phyloP scores from a whole-genome alignment of 768 basidiomycete species.

The Pluteus cervinus region DNA sequence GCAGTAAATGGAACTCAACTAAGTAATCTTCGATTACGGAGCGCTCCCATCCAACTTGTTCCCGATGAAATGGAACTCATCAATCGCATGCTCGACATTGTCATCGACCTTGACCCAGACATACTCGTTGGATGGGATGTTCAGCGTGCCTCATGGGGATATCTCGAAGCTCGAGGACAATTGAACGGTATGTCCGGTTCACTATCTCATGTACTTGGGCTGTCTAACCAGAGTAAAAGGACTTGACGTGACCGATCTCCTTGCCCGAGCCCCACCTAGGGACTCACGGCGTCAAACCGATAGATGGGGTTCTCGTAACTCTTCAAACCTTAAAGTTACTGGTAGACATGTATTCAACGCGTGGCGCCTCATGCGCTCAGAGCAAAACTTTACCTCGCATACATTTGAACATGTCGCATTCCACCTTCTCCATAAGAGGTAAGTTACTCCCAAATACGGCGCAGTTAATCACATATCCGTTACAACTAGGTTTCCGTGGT shows the following conservation, averaged over 20 bases:
- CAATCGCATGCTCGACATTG: constrained; percentile 68
- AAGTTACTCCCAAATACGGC: constrained; percentile 6
- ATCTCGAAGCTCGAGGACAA: constrained; percentile 62
- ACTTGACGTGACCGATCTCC: constrained; percentile 62
- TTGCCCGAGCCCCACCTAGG: constrained; percentile 67
- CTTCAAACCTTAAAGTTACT: constrained; percentile 75
- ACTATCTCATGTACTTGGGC: constrained; percentile 3
- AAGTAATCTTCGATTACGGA: constrained; percentile 40
- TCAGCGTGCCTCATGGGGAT: constrained; percentile 87
- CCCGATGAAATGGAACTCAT: constrained; percentile 74
- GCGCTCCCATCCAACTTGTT: constrained; percentile 45
- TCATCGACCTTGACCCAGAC: constrained; percentile 82
- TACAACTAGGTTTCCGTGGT: constrained; percentile 63
- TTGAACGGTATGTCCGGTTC: constrained; percentile 41
- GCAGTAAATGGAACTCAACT: too few relatives aligned
- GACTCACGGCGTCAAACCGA: constrained; percentile 32
- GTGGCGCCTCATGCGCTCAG: constrained; percentile 89
- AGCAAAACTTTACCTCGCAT: constrained; percentile 72
- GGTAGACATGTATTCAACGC: constrained; percentile 91
- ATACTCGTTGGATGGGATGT: constrained; percentile 91
- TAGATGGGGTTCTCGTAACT: constrained; percentile 68
- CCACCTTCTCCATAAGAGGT: constrained; percentile 75
- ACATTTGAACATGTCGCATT: constrained; percentile 89
- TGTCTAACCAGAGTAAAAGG: constrained; percentile 38
- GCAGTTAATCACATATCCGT: constrained; percentile 1